Base-by-base conservation (phyloP, 2,329 filamentous ascomycete genomes). In the Penicillium digitatum region DNA sequence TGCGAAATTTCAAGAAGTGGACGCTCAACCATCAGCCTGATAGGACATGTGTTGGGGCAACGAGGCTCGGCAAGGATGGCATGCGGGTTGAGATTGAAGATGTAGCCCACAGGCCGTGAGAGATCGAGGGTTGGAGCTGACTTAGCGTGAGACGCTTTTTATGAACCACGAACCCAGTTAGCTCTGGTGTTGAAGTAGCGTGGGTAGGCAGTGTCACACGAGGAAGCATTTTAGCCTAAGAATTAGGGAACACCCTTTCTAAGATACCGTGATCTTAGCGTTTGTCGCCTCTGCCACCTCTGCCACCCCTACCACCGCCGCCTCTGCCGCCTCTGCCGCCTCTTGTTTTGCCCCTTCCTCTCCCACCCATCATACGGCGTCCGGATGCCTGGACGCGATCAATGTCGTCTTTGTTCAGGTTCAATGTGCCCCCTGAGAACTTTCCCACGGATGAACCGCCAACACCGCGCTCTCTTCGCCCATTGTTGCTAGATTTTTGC, bases 401-500 rank as follows among this genome's bases (percentile, higher is more conserved):
- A 8, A 96, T 82, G 73, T 97, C 93, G 64, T 81, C 82, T 68
- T 87, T 85, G 67, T 87, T 95, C 65, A 97, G 74, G 60, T 81
- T 87, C 76, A 97, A 73, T 68, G 89, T 89, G 0, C 91, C 91
- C 3, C 89, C 88, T 59, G 80, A 84, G 70, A 96, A 87, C 70
- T 81, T 89, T 0, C 94, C 94, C 12, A 97, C 84, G 2, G 82
- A 85, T 0, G 93, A 90, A 29, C 84, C 85, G 59, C 89, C 90
- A 35, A 96, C 84, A 0, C 83, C 77, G 71, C 84, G 76, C 60
- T 84, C 79, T 73, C 84, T 75, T 70, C 82, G 75, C 69, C 60
- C 64, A 55, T 45, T 71, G 18, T 63, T 54, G 51, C 51, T 71
- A 5, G 65, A 67, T 49, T 69, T 71, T 39, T 66, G 61, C 9